Conservation (phyloP, 2,329 filamentous ascomycete genomes). For the Talaromyces sp. region DNA sequence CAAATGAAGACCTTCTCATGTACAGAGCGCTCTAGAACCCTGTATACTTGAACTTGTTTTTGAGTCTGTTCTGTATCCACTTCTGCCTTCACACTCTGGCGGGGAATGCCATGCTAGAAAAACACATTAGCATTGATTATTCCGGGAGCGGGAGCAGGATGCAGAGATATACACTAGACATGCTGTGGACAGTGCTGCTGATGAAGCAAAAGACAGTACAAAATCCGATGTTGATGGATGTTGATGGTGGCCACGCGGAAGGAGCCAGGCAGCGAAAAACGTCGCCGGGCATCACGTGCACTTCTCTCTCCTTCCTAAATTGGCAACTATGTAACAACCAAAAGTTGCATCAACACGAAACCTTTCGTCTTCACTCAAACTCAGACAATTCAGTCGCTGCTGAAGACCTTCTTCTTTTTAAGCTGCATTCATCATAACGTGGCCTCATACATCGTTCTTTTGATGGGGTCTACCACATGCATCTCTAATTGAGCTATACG, state of each 20-base stretch:
- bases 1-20: constrained; percentile 50
- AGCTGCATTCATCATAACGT: not conserved
- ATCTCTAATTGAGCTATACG: constrained; percentile 9
- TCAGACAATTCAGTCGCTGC: not conserved
- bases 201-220: not conserved
- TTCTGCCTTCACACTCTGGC: constrained; percentile 61
- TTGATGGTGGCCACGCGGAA: not conserved
- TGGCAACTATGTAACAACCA: not conserved
- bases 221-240: not conserved
- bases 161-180: constrained; percentile 19
- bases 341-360: not conserved
- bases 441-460: constrained; percentile 12
- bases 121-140: constrained; percentile 21
- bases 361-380: not conserved
- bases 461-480: constrained; percentile 2
- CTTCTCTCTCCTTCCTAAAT: constrained; percentile 12
- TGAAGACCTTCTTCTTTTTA: not conserved
- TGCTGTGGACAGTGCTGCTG: not conserved
- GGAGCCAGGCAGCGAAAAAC: constrained; percentile 1
- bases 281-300: constrained; percentile 10
- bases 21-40: constrained; percentile 62
- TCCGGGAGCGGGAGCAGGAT: not conserved
- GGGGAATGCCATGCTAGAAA: constrained; percentile 76
- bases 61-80: constrained; percentile 67
- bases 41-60: constrained; percentile 71